A percentile compares a stretch with the other conserved stretches of the same genome.
Conservation (phyloP, 352 stramenopile species). For the Phytopythium cucurbitacearum region DNA sequence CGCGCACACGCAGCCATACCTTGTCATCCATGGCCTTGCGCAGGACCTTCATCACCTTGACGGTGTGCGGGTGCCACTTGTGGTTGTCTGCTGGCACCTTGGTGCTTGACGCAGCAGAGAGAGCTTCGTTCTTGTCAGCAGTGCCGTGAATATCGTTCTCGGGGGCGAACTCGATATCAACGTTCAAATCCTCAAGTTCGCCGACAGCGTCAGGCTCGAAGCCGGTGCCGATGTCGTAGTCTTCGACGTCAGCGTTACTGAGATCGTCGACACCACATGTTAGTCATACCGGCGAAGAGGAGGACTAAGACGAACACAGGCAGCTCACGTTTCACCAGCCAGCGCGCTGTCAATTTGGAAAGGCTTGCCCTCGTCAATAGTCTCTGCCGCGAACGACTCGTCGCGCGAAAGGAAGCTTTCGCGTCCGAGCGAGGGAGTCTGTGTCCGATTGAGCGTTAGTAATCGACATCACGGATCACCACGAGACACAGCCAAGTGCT, state of each 20-base stretch:
- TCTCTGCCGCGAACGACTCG: conserved; percentile 1
- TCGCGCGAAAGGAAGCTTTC: conserved; percentile 6
- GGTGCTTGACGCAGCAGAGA: background rate
- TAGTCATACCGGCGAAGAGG: background rate
- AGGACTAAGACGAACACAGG: background rate
- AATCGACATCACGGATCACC: background rate
- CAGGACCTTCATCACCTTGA: conserved; percentile 93
- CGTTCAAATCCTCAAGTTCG: conserved; percentile 58
- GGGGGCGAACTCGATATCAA: conserved; percentile 79
- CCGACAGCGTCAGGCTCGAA: conserved; percentile 43
- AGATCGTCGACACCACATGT: background rate
- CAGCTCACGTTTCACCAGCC: conserved; percentile 15
- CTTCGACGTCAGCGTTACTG: conserved; percentile 26
- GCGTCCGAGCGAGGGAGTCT: conserved; percentile 4
- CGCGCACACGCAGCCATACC: conserved; percentile 11
- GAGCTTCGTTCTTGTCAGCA: conserved; percentile 32
- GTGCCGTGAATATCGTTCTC: conserved; percentile 77
- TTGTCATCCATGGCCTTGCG: conserved; percentile 72
- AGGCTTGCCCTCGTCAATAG: conserved; percentile 30
- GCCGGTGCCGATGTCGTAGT: conserved; percentile 52
- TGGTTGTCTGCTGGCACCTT: conserved; percentile 64
- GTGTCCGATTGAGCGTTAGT: too few species aligned
- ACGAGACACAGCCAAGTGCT: conserved; percentile 1
- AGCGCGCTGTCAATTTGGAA: conserved; percentile 36
- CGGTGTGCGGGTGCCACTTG: conserved; percentile 98